phyloP scores from a whole-genome alignment of 495 filamentous ascomycete species.

The Cetradonia linearis region DNA sequence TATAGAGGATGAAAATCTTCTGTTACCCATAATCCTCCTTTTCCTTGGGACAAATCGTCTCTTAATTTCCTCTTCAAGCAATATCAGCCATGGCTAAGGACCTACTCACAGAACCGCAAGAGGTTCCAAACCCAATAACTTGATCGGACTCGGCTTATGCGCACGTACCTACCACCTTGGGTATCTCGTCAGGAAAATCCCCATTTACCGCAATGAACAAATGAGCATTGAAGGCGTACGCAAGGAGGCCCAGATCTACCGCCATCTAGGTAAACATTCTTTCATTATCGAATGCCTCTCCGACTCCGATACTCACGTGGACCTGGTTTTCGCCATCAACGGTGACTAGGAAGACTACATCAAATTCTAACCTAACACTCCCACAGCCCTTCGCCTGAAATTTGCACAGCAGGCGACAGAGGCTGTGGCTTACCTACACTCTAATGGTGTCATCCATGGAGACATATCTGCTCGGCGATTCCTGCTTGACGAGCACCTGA shows the following conservation, averaged over 20 bases:
- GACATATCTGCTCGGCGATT: not conserved
- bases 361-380: not conserved
- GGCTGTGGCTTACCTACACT: not conserved
- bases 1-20: not conserved
- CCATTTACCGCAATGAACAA: not conserved
- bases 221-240: slow-evolving; percentile 1
- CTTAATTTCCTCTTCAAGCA: not conserved
- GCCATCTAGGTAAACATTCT: not conserved
- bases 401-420: not conserved
- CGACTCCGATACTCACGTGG: not conserved
- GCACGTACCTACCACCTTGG: not conserved
- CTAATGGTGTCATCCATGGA: not conserved
- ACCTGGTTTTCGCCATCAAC: not conserved
- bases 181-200: not conserved
- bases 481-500: not conserved
- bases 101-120: not conserved
- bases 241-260: not conserved
- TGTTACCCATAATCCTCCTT: not conserved
- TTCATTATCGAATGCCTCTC: not conserved
- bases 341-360: not conserved
- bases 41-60: not conserved
- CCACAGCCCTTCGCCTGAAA: not conserved
- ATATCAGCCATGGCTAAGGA: not conserved
- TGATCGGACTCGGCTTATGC: not conserved
- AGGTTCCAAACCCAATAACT: not conserved